Percentiles rank a stretch among this genome's conserved stretches.
Conservation (phyloP, 2,329 filamentous ascomycete genomes). For the Fusarium paranaense region DNA sequence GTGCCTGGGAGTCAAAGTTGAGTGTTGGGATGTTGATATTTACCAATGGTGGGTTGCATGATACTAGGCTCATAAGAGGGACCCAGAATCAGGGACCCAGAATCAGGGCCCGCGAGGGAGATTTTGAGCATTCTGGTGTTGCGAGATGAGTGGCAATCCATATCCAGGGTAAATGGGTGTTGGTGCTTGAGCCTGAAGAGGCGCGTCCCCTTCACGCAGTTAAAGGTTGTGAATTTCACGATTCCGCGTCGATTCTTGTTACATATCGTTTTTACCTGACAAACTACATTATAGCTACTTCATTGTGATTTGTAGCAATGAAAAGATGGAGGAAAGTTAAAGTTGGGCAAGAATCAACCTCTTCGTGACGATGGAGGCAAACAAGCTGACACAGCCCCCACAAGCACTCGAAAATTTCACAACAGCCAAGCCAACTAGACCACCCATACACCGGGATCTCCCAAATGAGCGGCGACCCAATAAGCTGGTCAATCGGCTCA, state of each 20-base stretch:
- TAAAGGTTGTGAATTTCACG: background rate
- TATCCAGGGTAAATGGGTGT: background rate
- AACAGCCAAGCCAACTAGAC: background rate
- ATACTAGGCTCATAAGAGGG: background rate
- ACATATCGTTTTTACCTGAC: background rate
- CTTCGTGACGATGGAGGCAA: background rate
- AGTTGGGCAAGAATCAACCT: background rate
- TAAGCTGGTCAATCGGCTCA: background rate
- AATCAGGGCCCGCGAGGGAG: background rate
- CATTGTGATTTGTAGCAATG: background rate
- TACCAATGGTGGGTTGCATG: background rate
- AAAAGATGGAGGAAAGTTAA: background rate
- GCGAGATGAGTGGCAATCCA: background rate
- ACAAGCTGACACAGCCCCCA: background rate
- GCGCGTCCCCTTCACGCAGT: too few species aligned
- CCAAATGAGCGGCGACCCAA: background rate
- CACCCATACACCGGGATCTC: background rate
- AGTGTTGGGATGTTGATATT: background rate
- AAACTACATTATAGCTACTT: background rate
- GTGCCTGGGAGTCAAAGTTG: too few species aligned
- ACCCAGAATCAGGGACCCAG: accelerated
- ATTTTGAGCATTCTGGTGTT: background rate
- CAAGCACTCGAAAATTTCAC: background rate
- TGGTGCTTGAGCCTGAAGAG: background rate
- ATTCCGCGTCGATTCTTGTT: background rate